A percentile compares a stretch with the other conserved stretches of the same genome.
Evolutionary conservation across 345 rosid genomes (phyloP).

Genomic region (Salix viminalis): DNA sequence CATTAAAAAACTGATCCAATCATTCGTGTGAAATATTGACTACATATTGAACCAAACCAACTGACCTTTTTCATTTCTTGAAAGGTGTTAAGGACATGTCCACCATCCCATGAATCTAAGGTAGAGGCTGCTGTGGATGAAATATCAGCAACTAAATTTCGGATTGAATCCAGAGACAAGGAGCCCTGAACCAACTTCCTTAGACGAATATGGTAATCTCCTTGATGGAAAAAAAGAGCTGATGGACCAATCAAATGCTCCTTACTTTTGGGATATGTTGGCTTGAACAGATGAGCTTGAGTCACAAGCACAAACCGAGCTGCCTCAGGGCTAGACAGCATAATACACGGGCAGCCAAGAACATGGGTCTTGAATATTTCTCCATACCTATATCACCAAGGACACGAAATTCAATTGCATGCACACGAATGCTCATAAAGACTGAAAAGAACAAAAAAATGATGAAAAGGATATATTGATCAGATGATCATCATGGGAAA

Average conservation of each 20-base stretch:
- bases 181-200: constrained; percentile 65
- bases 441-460: too few species aligned
- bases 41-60: not conserved
- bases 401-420: not conserved
- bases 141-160: constrained; percentile 53
- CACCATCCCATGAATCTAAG: constrained; percentile 49
- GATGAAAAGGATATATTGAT: too few species aligned
- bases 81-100: constrained; percentile 57
- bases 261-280: constrained; percentile 89
- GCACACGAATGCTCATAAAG: not conserved
- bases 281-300: constrained; percentile 72
- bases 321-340: constrained; percentile 91
- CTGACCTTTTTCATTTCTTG: constrained; percentile 79
- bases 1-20: not conserved
- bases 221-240: constrained; percentile 85
- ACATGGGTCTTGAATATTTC: constrained; percentile 90
- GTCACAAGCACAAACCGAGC: constrained; percentile 67
- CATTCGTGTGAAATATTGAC: not conserved
- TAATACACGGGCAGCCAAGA: constrained; percentile 85
- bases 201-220: constrained; percentile 64
- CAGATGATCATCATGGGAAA: not conserved
- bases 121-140: constrained; percentile 49
- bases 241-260: constrained; percentile 77
- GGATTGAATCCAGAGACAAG: constrained; percentile 49
- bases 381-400: constrained; percentile 49